Percentiles rank a stretch among this genome's conserved stretches.
Evolutionary conservation across 2,329 filamentous ascomycete species (phyloP).

Genomic region (Aspergillus pseudoglaucus): DNA sequence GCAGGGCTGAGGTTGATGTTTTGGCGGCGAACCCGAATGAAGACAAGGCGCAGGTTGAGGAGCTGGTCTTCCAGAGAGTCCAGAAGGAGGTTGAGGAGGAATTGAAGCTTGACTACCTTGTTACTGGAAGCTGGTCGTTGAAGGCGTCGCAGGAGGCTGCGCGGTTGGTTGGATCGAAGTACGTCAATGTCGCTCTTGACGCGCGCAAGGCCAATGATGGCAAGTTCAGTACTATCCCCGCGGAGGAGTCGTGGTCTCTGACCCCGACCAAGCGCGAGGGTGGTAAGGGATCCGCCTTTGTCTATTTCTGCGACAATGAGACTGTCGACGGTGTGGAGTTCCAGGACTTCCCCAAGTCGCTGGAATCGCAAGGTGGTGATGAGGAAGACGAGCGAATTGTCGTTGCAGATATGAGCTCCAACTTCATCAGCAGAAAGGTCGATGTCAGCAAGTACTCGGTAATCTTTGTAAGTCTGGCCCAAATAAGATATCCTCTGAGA

Average conservation of each 20-base stretch:
- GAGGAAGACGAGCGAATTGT: conserved; percentile 66
- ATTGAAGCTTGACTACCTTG: conserved; percentile 78
- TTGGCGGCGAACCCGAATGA: conserved; percentile 34
- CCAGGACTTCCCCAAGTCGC: conserved; percentile 59
- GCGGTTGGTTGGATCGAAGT: conserved; percentile 66
- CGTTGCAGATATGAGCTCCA: conserved; percentile 88
- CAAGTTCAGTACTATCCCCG: conserved; percentile 80
- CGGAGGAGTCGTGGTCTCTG: conserved; percentile 69
- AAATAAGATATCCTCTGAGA: not conserved
- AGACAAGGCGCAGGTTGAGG: conserved; percentile 48
- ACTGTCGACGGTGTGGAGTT: conserved; percentile 78
- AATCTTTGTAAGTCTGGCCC: conserved; percentile 62
- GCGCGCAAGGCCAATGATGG: conserved; percentile 57
- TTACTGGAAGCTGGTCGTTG: conserved; percentile 84
- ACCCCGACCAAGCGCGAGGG: conserved; percentile 54
- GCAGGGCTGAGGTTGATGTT: conserved; percentile 52
- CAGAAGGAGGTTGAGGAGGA: conserved; percentile 60
- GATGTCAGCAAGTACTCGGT: conserved; percentile 72
- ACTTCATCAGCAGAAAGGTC: conserved; percentile 76
- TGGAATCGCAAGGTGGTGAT: conserved; percentile 49
- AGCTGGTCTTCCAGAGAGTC: conserved; percentile 54
- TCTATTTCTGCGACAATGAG: conserved; percentile 91
- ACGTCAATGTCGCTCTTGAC: conserved; percentile 73
- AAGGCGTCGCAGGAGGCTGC: conserved; percentile 82
- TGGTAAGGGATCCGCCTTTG: conserved; percentile 53